Evolutionary conservation across 495 filamentous ascomycete genomes (phyloP), one percentile per base, ranked within the genome.

Genomic region (Penicillium mononematosum): DNA sequence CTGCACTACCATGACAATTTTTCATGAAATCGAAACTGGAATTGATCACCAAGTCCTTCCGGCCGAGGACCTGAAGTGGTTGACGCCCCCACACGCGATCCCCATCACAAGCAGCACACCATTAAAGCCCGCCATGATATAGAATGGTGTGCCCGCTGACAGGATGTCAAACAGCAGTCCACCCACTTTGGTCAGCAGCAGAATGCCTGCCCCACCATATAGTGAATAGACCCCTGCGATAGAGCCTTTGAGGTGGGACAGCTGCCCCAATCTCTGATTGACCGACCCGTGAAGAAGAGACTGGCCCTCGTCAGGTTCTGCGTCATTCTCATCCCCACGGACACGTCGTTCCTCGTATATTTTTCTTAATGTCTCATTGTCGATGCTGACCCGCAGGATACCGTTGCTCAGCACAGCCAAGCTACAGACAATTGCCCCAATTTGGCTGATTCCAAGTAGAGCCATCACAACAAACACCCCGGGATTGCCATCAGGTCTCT

Each of bases 211-310:
- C n/a, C 93, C 94, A 12, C 94, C 94, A 53, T 86, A 89, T 55
- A 96, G 81, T 50, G 88, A 92, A 65, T 98, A 98, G 1, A 96
- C 86, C 0, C 94, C 94, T 10, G 94, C 92, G 58, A 98, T 96
- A 3, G 87, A 90, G 1, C 94, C 94, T 74, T 97, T 97, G 24
- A 96, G 77, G 34, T 89, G 78, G 55, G 68, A 67, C 45, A 73
- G 53, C 32, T 66, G 70, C 42, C 71, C 74, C 29, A 65, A 47
- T 24, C 62, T 62, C 22, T 50, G 67, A 24, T 61, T 54, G 24
- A 59, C 43, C 0, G 59, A 50, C 25, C 60, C 60, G 4, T 55
- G 53, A 4, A 79, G 53, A n/a, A 76, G 62, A 9, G 75, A 66
- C 43, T 69, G 70, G 20, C 66, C 58, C 58, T 79, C 75, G 46